Percentiles rank a stretch among this genome's conserved stretches.
Conservation (phyloP, 1,284 basidiomycete genomes). For the Pholiota adiposa region DNA sequence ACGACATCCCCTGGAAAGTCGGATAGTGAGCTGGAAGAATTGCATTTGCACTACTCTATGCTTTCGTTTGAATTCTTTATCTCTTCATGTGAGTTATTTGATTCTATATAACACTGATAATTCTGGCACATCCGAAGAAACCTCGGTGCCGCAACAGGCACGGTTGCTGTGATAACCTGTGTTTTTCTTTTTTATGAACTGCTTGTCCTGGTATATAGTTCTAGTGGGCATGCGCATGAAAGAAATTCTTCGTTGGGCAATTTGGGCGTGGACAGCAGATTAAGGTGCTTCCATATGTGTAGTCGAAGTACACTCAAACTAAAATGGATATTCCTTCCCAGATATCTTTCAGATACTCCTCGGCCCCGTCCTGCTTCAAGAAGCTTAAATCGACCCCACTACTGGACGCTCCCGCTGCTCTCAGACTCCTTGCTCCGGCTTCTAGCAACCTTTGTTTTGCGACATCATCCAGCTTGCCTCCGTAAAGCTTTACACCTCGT, state of each 20-base stretch:
- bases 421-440: conserved; percentile 25
- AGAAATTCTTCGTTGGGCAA: no score
- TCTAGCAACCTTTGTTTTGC: conserved; percentile 20
- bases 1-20: background rate
- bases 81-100: no score
- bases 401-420: conserved; percentile 20
- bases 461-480: conserved; percentile 18
- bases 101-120: no score
- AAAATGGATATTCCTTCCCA: conserved; percentile 5
- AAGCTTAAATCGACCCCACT: conserved; percentile 2
- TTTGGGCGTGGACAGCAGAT: no score
- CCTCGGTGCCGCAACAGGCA: no score
- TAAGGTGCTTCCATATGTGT: background rate
- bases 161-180: background rate
- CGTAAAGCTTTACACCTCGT: conserved; percentile 25
- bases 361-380: background rate
- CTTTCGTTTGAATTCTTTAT: no score
- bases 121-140: no score
- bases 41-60: no score
- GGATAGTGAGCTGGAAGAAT: no score
- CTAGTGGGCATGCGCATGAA: no score
- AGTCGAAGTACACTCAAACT: background rate
- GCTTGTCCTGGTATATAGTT: no score
- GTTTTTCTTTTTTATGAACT: no score
- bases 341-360: background rate